Conservation (phyloP, 805 yeast species). For the Ogataea paraovalis region DNA sequence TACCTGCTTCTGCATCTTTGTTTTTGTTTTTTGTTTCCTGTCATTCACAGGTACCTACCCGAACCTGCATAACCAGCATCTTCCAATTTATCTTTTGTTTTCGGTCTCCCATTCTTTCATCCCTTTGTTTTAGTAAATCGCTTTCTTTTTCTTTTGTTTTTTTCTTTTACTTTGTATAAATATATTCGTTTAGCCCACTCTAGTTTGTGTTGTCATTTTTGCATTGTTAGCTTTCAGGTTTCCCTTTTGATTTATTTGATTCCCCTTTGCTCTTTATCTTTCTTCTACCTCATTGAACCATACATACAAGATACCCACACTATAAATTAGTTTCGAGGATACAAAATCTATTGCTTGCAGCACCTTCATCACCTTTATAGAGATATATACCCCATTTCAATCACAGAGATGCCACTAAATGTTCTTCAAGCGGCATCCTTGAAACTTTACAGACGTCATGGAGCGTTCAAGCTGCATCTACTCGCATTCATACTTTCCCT, state of each 20-base stretch:
- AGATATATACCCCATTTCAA: neutral
- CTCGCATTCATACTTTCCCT: constrained; percentile 27
- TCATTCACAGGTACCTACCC: neutral
- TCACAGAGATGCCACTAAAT: neutral
- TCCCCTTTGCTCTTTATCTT: neutral
- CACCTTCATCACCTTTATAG: too few species aligned
- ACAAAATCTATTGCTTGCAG: too few species aligned
- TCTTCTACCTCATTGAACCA: too few species aligned
- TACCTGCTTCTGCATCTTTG: neutral
- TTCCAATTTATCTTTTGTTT: neutral
- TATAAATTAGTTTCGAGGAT: too few species aligned
- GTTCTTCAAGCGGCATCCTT: constrained; percentile 1
- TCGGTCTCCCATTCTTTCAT: neutral
- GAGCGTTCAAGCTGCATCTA: constrained; percentile 20
- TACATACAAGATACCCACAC: too few species aligned
- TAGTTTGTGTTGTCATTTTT: neutral
- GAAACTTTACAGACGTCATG: constrained; percentile 14
- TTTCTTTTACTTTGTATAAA: neutral
- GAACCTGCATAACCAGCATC: neutral
- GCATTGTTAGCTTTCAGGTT: neutral
- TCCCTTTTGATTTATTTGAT: neutral
- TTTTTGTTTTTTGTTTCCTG: neutral
- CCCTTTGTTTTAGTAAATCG: too few species aligned
- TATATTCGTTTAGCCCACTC: neutral
- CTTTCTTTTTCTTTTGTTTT: neutral